Base-by-base conservation (phyloP, 1,284 basidiomycete genomes). In the Abortiporus biennis region DNA sequence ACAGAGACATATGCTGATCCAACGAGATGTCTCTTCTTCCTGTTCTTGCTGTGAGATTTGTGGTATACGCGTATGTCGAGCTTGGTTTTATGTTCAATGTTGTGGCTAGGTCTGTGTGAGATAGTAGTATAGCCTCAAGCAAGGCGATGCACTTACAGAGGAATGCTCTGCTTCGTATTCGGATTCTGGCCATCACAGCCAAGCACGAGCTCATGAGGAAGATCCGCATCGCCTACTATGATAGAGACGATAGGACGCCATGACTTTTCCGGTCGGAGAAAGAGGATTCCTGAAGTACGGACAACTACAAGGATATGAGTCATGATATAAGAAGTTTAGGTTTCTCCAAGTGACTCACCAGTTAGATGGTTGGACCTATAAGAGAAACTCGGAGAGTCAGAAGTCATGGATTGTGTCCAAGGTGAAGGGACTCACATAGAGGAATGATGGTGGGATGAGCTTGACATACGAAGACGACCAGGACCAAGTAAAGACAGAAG, bases 171-270 rank as follows among this genome's bases (percentile, higher is more conserved):
- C 49, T 76, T 80, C 38, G 76, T 60, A 53, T 85, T 84, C 0
- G 78, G 72, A 46, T 80, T 82, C 52, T 84, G 81, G 0, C 83
- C 81, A 42, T 85, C 80, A 17, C 64, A 65, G 0, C 82, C 83
- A 2, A 85, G 71, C 12, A 66, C 57, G 12, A 74, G 64, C 50
- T 85, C 82, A 46, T 76, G 69, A 2, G 46, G 46, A 15, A 70
- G 65, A 17, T 71, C 64, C 3, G 64, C 62, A 43, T 74, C 73
- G n/a, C 76, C 63, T 17, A 76, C 66, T 15, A 51, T 48, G 9
- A 85, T 54, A 0, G 70, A 67, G 32, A 85, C 63, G 35, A 84
- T 74, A 1, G 82, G 80, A 19, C 77, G 57, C 80, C 81, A 85
- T 27, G 62, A 56, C 52, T 56, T 62, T 40, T 64, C 64, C 6